phyloP scores from a whole-genome alignment of 257 asterid genomes.

The Ajuga chamaepitys region DNA sequence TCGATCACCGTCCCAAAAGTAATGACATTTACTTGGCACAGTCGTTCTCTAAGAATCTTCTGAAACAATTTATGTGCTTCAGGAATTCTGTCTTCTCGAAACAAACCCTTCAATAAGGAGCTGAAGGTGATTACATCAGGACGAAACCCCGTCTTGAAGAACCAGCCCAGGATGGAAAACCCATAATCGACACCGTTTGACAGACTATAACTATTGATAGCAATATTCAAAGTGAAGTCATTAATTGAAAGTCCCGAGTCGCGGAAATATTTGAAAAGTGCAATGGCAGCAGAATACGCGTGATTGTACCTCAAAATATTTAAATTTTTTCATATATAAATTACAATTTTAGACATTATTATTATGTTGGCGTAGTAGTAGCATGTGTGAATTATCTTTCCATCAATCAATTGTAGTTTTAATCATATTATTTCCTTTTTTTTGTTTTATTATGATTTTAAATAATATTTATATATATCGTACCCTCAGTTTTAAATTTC shows the following conservation, averaged over 20 bases:
- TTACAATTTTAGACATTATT: no score
- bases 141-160: conserved; percentile 4
- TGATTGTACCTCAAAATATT: no score
- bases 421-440: no score
- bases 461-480: no score
- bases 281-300: not conserved
- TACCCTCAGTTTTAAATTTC: no score
- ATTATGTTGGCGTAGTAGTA: no score
- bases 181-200: not conserved
- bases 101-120: conserved; percentile 1
- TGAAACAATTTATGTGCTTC: not conserved
- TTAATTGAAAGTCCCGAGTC: not conserved
- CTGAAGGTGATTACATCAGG: not conserved
- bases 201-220: not conserved
- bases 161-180: not conserved
- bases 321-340: no score
- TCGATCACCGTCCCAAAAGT: not conserved
- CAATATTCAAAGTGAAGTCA: not conserved
- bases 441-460: no score
- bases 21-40: not conserved
- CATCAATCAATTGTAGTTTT: no score
- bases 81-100: conserved; percentile 2
- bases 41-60: conserved; percentile 12
- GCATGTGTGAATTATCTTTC: no score
- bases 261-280: conserved; percentile 2